phyloP scores from a whole-genome alignment of 2,329 filamentous ascomycete genomes.

The Biscogniauxia mediterranea region DNA sequence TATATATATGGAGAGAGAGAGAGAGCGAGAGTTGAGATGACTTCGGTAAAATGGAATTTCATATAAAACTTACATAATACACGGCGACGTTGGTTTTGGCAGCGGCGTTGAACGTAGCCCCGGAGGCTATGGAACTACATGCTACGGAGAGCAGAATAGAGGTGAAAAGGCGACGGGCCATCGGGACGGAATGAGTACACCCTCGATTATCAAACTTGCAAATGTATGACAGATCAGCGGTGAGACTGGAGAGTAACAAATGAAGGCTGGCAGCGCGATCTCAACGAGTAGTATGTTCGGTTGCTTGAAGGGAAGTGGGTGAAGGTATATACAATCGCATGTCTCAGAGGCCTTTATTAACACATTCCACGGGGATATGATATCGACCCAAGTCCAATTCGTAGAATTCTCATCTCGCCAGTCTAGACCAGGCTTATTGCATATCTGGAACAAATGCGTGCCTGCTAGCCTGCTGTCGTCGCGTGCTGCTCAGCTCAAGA shows the following conservation, averaged over 20 bases:
- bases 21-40: too few relatives aligned
- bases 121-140: constrained; percentile 17
- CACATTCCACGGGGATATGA: neutral
- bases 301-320: neutral
- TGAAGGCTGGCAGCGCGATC: neutral
- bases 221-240: neutral
- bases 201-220: neutral
- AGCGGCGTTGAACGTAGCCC: constrained; percentile 28
- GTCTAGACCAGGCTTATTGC: neutral
- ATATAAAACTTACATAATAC: constrained; percentile 38
- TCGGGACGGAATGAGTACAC: constrained; percentile 7
- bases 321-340: neutral
- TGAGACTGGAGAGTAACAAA: neutral
- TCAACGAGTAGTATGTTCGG: neutral
- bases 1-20: too few relatives aligned
- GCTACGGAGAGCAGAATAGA: constrained; percentile 15
- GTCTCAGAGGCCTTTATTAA: neutral
- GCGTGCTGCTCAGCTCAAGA: neutral
- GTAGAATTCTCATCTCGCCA: neutral
- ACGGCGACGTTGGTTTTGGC: constrained; percentile 41
- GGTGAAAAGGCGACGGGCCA: constrained; percentile 19
- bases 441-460: neutral
- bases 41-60: neutral
- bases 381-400: neutral
- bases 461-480: neutral